Conservation (phyloP, 306 rosid genomes). For the Dalbergia cultrata region DNA sequence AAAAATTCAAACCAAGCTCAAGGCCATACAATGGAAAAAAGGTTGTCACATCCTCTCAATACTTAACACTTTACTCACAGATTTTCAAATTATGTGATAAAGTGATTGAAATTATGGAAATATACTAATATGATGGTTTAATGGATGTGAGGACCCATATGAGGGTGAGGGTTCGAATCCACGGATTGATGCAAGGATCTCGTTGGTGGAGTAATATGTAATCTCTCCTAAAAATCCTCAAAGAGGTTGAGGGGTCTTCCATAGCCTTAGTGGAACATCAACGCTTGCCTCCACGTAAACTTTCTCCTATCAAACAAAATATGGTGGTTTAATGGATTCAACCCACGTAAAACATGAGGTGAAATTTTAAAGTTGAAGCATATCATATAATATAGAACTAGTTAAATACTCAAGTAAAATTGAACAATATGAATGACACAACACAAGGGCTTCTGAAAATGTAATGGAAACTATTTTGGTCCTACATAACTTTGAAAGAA, state of each 20-base stretch:
- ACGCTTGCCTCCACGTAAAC: no score
- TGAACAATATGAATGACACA: background rate
- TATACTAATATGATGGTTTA: background rate
- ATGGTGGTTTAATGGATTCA: background rate
- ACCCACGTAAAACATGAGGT: background rate
- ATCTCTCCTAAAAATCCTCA: no score
- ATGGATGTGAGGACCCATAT: no score
- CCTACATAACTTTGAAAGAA: background rate
- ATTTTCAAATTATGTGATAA: background rate
- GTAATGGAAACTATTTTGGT: background rate
- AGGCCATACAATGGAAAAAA: background rate
- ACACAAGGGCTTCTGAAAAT: background rate
- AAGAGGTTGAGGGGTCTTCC: no score
- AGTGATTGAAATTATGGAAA: background rate
- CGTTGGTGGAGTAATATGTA: no score
- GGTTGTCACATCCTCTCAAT: background rate
- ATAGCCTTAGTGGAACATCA: no score
- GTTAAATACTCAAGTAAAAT: background rate
- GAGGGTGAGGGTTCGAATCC: no score
- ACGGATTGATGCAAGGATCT: no score
- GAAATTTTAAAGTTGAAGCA: background rate
- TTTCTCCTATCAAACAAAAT: no score
- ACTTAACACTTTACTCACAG: background rate
- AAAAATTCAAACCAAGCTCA: slow-evolving; percentile 9
- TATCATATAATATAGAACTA: background rate